Evolutionary conservation across 768 basidiomycete species (phyloP).

Genomic region (Harrya chromipes): DNA sequence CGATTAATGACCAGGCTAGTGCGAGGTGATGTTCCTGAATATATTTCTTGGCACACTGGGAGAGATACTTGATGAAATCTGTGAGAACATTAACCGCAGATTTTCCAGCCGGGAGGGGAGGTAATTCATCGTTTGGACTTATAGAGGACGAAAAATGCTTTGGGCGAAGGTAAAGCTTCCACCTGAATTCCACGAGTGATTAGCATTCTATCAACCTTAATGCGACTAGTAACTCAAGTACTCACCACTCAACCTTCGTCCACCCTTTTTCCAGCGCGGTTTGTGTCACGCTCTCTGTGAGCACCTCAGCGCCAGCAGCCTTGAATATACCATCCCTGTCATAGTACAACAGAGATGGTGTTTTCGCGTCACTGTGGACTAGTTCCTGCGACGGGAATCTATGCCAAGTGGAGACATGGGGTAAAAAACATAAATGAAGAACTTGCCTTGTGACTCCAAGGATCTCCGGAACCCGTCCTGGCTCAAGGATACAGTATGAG

Average conservation of each 20-base stretch:
- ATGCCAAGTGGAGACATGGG: background rate
- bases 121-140: slow-evolving; percentile 27
- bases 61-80: slow-evolving; percentile 22
- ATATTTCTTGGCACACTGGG: slow-evolving; percentile 10
- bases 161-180: slow-evolving; percentile 25
- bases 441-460: slow-evolving; percentile 9
- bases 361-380: slow-evolving; percentile 40
- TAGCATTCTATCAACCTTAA: background rate
- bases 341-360: slow-evolving; percentile 44
- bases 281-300: slow-evolving; percentile 28
- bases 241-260: slow-evolving; percentile 18
- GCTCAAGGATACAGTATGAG: slow-evolving; percentile 30
- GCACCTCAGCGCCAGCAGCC: slow-evolving; percentile 41
- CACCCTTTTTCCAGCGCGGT: slow-evolving; percentile 32
- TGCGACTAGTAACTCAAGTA: background rate
- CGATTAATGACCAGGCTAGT: slow-evolving; percentile 7
- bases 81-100: slow-evolving; percentile 11
- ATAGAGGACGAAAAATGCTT: slow-evolving; percentile 13
- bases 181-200: slow-evolving; percentile 11
- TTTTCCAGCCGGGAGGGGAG: slow-evolving; percentile 23
- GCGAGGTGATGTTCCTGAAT: slow-evolving; percentile 15
- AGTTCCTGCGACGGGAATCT: slow-evolving; percentile 41
- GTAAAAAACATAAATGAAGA: background rate
- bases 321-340: slow-evolving; percentile 33
- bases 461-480: slow-evolving; percentile 9